A percentile compares a stretch with the other conserved stretches of the same genome.
phyloP scores from a whole-genome alignment of 2,329 filamentous ascomycete genomes.

The Fusarium staphyleae region DNA sequence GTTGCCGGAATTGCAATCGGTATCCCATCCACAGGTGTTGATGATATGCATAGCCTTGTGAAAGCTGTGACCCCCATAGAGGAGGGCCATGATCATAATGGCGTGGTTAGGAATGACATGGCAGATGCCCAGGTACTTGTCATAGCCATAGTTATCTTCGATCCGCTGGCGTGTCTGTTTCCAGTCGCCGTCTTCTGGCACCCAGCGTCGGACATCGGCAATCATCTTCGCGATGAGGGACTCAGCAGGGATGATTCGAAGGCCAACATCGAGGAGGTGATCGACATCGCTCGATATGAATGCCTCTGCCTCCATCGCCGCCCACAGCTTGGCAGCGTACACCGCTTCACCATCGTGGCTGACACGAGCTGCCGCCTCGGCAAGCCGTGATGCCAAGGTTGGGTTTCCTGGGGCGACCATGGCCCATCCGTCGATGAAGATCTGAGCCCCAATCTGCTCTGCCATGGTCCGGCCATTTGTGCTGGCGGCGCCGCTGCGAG shows the following conservation, averaged over 20 bases:
- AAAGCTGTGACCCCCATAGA: not conserved
- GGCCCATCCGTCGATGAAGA: constrained; percentile 50
- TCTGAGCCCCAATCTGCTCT: constrained; percentile 42
- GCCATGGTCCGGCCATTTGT: constrained; percentile 5
- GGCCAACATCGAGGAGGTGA: constrained; percentile 44
- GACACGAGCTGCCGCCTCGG: constrained; percentile 44
- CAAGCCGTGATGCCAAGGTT: constrained; percentile 42
- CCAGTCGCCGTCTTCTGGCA: constrained; percentile 42
- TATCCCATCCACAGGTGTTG: constrained; percentile 7
- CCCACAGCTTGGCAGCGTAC: constrained; percentile 48
- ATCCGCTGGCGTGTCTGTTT: constrained; percentile 45
- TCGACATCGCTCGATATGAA: constrained; percentile 45
- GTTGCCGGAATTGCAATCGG: constrained; percentile 6
- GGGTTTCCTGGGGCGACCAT: constrained; percentile 45
- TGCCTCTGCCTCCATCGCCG: constrained; percentile 50
- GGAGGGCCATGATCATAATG: constrained; percentile 4
- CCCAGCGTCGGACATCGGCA: constrained; percentile 39
- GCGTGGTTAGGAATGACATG: constrained; percentile 7
- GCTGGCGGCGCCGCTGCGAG: constrained; percentile 1
- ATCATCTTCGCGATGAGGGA: constrained; percentile 42
- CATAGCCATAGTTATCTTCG: constrained; percentile 41
- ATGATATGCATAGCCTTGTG: constrained; percentile 7
- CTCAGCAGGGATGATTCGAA: constrained; percentile 40
- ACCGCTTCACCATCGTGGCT: constrained; percentile 51
- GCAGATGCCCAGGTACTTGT: constrained; percentile 40